phyloP scores from a whole-genome alignment of 352 stramenopile species.

The Globisporangium ultimum region DNA sequence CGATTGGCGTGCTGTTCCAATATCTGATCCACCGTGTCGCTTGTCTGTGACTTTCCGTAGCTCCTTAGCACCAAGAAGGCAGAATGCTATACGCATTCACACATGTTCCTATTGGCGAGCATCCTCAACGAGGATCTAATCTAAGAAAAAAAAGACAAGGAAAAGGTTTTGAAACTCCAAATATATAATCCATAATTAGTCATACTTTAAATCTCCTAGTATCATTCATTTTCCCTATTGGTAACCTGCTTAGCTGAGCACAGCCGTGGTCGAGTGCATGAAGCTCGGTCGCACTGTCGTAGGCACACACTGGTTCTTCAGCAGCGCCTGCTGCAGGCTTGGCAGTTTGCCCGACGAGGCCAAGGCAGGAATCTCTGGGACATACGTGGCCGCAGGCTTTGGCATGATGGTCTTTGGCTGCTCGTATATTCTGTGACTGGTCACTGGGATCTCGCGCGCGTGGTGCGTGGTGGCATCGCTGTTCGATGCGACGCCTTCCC shows the following conservation, averaged over 20 bases:
- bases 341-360: conserved; percentile 24
- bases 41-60: no score
- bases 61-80: no score
- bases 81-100: no score
- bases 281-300: not conserved
- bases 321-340: conserved; percentile 42
- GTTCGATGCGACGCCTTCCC: conserved; percentile 18
- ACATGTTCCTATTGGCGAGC: no score
- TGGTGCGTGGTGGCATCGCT: not conserved
- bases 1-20: no score
- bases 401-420: conserved; percentile 23
- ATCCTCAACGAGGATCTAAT: no score
- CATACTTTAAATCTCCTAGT: no score
- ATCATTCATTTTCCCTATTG: no score
- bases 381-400: conserved; percentile 14
- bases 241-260: not conserved
- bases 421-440: conserved; percentile 14
- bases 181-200: no score
- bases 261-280: not conserved
- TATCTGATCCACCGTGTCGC: no score
- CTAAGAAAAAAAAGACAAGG: no score
- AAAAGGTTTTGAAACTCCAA: no score
- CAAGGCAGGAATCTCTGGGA: conserved; percentile 7
- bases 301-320: conserved; percentile 23
- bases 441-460: not conserved